A percentile compares a stretch with the other conserved stretches of the same genome.
These are phyloP conservation scores for Rhypophila decipiens DNA, from an alignment of 495 filamentous ascomycete genomes.

Conservation along the genomic window DNA sequence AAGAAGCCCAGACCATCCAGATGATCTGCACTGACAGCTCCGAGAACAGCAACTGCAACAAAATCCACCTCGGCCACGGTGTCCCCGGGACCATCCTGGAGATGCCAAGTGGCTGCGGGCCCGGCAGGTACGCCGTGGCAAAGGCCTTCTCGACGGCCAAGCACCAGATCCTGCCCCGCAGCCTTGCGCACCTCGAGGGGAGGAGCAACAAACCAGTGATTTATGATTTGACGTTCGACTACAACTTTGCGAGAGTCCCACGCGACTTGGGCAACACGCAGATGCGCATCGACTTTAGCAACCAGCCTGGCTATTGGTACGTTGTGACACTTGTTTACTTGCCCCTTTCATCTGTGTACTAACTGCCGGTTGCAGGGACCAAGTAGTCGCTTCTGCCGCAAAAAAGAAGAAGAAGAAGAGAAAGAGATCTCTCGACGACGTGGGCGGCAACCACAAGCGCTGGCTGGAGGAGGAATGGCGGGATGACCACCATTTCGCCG, in stretches of 20 bases:
- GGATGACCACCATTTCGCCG: constrained; percentile 2
- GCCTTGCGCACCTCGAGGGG: constrained; percentile 6
- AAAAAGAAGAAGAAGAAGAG: too few species aligned
- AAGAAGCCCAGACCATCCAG: constrained; percentile 17
- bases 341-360: background rate
- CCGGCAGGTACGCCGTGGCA: constrained; percentile 33
- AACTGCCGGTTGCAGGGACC: background rate
- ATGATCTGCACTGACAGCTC: constrained; percentile 21
- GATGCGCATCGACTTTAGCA: constrained; percentile 12
- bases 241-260: constrained; percentile 7
- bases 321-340: background rate
- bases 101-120: constrained; percentile 32
- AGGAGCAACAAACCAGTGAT: constrained; percentile 4
- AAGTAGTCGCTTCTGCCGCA: background rate
- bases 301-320: constrained; percentile 10
- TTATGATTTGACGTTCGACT: constrained; percentile 17
- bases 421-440: too few species aligned
- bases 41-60: constrained; percentile 21
- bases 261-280: background rate
- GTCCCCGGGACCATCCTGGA: constrained; percentile 27
- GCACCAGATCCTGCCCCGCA: constrained; percentile 16
- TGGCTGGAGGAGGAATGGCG: constrained; percentile 6
- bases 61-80: constrained; percentile 24
- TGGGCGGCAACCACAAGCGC: background rate
- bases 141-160: constrained; percentile 10